Conservation (phyloP, 306 rosid genomes). For the Gleditsia sinensis region DNA sequence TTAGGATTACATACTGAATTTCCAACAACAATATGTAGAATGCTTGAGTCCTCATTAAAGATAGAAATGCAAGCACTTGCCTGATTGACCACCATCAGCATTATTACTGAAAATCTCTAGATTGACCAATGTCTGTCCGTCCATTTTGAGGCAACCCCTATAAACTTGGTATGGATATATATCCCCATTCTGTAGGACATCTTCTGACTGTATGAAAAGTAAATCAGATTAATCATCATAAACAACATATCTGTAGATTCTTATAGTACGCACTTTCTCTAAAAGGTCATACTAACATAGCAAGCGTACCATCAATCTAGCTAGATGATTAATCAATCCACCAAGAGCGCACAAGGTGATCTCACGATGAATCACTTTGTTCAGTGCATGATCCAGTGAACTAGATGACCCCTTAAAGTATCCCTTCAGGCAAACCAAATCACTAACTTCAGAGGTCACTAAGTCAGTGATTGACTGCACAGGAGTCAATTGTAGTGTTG, state of each 20-base stretch:
- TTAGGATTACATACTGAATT: constrained; percentile 25
- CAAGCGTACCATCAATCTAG: constrained; percentile 81
- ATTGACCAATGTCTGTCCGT: constrained; percentile 91
- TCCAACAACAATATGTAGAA: constrained; percentile 30
- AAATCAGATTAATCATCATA: constrained; percentile 22
- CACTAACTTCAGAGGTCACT: constrained; percentile 62
- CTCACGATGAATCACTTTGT: constrained; percentile 56
- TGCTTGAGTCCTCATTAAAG: constrained; percentile 14
- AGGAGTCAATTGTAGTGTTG: constrained; percentile 66
- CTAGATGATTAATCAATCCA: constrained; percentile 77
- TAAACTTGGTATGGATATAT: constrained; percentile 80
- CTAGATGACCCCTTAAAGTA: constrained; percentile 75
- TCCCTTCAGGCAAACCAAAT: constrained; percentile 59
- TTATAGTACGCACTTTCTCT: constrained; percentile 7
- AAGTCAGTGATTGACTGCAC: constrained; percentile 56
- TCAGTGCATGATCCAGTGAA: constrained; percentile 60
- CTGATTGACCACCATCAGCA: constrained; percentile 84
- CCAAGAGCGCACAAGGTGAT: constrained; percentile 70
- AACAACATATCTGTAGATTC: constrained; percentile 17
- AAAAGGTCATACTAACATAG: constrained; percentile 18
- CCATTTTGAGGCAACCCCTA: constrained; percentile 88
- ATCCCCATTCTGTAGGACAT: constrained; percentile 75
- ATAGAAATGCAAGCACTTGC: constrained; percentile 50
- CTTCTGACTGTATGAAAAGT: constrained; percentile 65
- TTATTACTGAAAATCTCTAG: constrained; percentile 87